Evolutionary conservation across 176 grass and related monocot species (phyloP).

Genomic region (Hordeum marinum): DNA sequence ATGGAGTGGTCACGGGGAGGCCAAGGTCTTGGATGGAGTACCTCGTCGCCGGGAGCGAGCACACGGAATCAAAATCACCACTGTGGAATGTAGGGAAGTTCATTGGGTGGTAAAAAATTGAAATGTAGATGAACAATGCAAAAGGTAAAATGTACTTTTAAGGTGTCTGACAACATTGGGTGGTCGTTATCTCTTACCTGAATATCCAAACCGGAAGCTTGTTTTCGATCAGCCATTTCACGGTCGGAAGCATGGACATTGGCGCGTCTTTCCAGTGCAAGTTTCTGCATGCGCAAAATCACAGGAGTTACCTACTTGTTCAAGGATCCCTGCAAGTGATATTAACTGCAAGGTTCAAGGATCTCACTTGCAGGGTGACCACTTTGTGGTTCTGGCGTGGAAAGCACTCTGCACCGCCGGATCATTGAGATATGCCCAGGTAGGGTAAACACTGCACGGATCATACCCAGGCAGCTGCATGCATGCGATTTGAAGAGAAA

Average conservation of each 20-base stretch:
- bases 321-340: background rate
- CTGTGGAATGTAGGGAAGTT: background rate
- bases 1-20: conserved; percentile 26
- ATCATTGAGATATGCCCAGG: conserved; percentile 42
- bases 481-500: background rate
- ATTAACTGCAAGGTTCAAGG: background rate
- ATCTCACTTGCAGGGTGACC: conserved; percentile 41
- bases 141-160: background rate
- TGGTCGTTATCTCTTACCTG: conserved; percentile 5
- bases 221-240: conserved; percentile 14
- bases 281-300: background rate
- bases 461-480: conserved; percentile 38
- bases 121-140: no score
- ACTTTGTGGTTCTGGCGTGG: conserved; percentile 22
- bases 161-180: background rate
- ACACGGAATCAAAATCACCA: conserved; percentile 38
- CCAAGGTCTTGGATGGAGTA: conserved; percentile 20
- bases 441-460: conserved; percentile 12
- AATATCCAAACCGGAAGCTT: conserved; percentile 44
- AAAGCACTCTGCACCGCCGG: conserved; percentile 44
- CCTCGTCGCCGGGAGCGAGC: conserved; percentile 32
- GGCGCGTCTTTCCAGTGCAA: conserved; percentile 34
- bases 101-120: background rate
- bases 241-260: conserved; percentile 11
- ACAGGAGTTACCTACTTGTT: background rate